Base-by-base conservation (phyloP, 148 eudicot species). In the Diospyros lotus region DNA sequence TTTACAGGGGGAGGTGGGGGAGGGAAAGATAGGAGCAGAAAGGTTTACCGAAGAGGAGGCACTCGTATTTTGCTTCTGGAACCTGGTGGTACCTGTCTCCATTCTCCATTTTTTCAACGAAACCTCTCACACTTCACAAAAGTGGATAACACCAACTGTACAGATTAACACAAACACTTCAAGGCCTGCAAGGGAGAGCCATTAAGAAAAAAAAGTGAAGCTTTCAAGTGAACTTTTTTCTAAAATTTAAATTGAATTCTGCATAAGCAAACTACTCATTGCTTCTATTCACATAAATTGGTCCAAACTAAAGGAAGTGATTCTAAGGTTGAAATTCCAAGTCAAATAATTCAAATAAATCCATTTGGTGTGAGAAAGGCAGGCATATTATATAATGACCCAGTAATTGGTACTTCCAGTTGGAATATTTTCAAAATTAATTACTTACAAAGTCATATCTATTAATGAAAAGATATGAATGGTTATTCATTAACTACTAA, bases 41-140 rank as follows among this genome's bases (percentile, higher is more conserved):
- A 59, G 12, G 45, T 84, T 58, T 76, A 93, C 98, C 98, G 58
- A 93, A 93, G 67, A 93, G 87, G 72, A 93, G 92, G 76, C 98
- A 93, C 18, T 93, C 94, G 75, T 87, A 91, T 84, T 86, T 84
- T 15, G 84, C 77, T 72, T 73, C 75, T 60, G 66, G 74, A 5
- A 73, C 68, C 61, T 83, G 79, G 14, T 86, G 82, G 66, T 75
- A 63, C 17, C 61, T 63, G 40, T 78, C 69, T 82, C 58, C 79
- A 54, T 76, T 68, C 38, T 82, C 91, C 93, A 89, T 89, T 79
- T 66, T 55, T 51, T 71, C 28, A n/a, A 76, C 7, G 52, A 73
- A 73, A 72, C 75, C 18, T 67, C 50, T 66, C 44, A n/a, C 46
- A 7, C 0, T 15, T 59, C 15, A 40, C 45, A 52, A n/a, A 14